Conservation (phyloP, 2,329 filamentous ascomycete genomes). For the Penicillium expansum region DNA sequence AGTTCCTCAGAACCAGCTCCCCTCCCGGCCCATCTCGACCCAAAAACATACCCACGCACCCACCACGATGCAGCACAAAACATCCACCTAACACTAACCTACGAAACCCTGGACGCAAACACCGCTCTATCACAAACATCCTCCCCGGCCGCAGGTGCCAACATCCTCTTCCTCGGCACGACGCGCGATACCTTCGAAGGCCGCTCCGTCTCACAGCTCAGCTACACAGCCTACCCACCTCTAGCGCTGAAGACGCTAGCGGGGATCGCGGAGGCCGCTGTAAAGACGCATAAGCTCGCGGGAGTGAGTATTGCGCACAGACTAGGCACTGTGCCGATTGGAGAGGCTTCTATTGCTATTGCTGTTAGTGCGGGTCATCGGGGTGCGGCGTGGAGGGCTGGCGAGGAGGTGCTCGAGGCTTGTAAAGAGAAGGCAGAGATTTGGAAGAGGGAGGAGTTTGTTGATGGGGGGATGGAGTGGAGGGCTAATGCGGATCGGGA, state of each 20-base stretch:
- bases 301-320: constrained; percentile 80
- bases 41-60: constrained; percentile 42
- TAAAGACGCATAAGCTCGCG: constrained; percentile 62
- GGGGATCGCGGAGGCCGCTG: constrained; percentile 41
- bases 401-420: constrained; percentile 82
- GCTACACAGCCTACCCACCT: constrained; percentile 45
- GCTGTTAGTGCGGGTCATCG: constrained; percentile 81
- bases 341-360: constrained; percentile 91
- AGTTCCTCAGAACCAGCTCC: constrained; percentile 6
- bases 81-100: constrained; percentile 46
- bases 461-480: constrained; percentile 70
- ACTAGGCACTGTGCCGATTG: constrained; percentile 78
- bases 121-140: constrained; percentile 36
- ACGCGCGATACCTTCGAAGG: constrained; percentile 45
- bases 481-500: constrained; percentile 78
- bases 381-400: constrained; percentile 79
- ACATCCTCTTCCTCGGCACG: constrained; percentile 48
- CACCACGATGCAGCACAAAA: constrained; percentile 30
- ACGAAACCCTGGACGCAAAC: constrained; percentile 39
- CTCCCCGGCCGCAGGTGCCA: constrained; percentile 45
- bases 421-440: constrained; percentile 89
- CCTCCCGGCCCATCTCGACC: constrained; percentile 36
- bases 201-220: constrained; percentile 44
- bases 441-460: constrained; percentile 92
- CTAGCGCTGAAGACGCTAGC: constrained; percentile 43